Evolutionary conservation across 352 stramenopile genomes (phyloP), one percentile per base, ranked within the genome.

Genomic region (Phytophthora pinifolia): DNA sequence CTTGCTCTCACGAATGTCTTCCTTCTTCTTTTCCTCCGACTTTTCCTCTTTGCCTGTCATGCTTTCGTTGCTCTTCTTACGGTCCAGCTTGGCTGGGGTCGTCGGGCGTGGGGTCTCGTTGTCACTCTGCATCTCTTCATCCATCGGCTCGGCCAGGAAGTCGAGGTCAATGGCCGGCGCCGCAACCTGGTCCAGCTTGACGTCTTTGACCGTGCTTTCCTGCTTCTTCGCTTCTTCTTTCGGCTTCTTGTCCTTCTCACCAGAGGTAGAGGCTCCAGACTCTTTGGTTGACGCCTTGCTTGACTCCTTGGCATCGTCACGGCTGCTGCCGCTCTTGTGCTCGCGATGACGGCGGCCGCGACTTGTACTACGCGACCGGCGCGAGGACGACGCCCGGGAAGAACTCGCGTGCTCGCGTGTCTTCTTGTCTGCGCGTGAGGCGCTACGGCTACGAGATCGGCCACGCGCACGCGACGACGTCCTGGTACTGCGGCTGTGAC

Each of bases 101-200:
- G 53, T 34, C 29, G 58, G n/a, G 8, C 46, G 14, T 15, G 58
- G n/a, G 9, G 57, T 54, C 20, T 67, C 77, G 35, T 65, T 80
- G 9, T 79, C 76, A 54, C 72, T 85, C 0, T 43, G 37, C 27
- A 73, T 52, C 10, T 69, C 67, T 18, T 89, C 79, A 32, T 91
- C 75, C 47, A 68, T 52, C 8, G 63, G 63, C 46, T 70, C 67
- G 22, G 67, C 60, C 46, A 94, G 53, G 54, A 94, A 94, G 58
- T 89, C 84, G 51, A 94, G 70, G 51, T 94, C 84, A 59, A 94
- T 94, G 3, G 84, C 84, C 46, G 84, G 84, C 17, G 84, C 84
- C 20, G 81, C 80, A 15, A 94, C 72, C 36, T 90, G 72, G 38
- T 93, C 78, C 37, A 86, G 52, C 60, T 92, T 89, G 10, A 90